Conservation (phyloP, 345 rosid genomes). For the Capsella bursapastoris region DNA sequence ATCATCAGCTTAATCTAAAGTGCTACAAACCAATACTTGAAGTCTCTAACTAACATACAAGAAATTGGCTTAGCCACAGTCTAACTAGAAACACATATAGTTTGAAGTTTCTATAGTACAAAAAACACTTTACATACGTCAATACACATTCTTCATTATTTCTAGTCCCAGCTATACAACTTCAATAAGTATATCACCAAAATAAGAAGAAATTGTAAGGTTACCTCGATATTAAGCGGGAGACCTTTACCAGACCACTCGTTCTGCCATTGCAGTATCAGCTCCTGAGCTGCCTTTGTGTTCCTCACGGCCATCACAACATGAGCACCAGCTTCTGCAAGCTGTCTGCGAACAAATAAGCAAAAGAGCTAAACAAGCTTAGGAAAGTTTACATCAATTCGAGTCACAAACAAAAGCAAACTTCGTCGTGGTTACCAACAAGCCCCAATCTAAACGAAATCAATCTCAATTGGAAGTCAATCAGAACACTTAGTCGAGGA, state of each 20-base stretch:
- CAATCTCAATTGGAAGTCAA: constrained; percentile 9
- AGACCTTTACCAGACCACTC: constrained; percentile 75
- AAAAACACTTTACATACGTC: not conserved
- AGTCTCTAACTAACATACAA: constrained; percentile 7
- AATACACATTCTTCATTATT: constrained; percentile 6
- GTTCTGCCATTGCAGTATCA: constrained; percentile 82
- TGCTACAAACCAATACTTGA: not conserved
- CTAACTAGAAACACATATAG: constrained; percentile 5
- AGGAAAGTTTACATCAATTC: constrained; percentile 1
- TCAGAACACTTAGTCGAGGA: not conserved
- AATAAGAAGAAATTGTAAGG: not conserved
- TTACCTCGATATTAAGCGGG: constrained; percentile 81
- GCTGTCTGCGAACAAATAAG: constrained; percentile 57
- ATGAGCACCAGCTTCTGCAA: constrained; percentile 96
- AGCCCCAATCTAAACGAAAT: not conserved
- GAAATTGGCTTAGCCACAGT: not conserved
- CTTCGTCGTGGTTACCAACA: not conserved
- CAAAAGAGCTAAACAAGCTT: constrained; percentile 25
- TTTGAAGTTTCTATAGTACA: not conserved
- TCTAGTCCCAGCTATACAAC: not conserved
- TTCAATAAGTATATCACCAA: not conserved
- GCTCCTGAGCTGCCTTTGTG: constrained; percentile 66
- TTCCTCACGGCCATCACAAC: constrained; percentile 98
- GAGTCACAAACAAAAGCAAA: constrained; percentile 23
- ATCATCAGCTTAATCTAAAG: constrained; percentile 14